phyloP scores from a whole-genome alignment of 2,329 filamentous ascomycete species.

The Hypoxylon sp. region DNA sequence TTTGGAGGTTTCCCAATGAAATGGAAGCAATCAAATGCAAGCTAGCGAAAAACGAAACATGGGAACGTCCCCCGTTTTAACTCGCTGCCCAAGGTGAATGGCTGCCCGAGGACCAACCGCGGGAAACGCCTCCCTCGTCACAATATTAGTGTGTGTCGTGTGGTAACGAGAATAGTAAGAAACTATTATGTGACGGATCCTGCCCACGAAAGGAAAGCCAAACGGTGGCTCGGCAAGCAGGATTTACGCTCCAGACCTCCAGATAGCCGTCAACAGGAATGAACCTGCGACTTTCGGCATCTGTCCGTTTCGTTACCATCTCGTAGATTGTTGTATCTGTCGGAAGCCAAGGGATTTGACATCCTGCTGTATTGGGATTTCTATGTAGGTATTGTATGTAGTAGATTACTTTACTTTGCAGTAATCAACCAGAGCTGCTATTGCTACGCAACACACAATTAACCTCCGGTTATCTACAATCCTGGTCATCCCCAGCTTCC shows the following conservation, averaged over 20 bases:
- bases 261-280: conserved; percentile 31
- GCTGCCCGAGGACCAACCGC: conserved; percentile 37
- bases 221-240: conserved; percentile 36
- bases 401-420: conserved; percentile 42
- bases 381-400: conserved; percentile 30
- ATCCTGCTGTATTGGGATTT: conserved; percentile 34
- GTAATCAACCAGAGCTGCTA: conserved; percentile 36
- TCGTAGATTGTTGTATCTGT: conserved; percentile 24
- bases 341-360: conserved; percentile 34
- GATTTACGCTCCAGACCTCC: conserved; percentile 21
- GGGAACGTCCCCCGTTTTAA: conserved; percentile 38
- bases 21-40: conserved; percentile 45
- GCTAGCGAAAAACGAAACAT: conserved; percentile 38
- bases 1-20: conserved; percentile 35
- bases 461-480: conserved; percentile 33
- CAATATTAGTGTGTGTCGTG: conserved; percentile 30
- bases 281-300: conserved; percentile 41
- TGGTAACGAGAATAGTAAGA: conserved; percentile 36
- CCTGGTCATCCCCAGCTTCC: conserved; percentile 23
- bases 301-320: conserved; percentile 31
- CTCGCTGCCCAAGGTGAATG: conserved; percentile 43
- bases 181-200: conserved; percentile 33
- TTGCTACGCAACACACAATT: conserved; percentile 27
- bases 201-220: conserved; percentile 18
- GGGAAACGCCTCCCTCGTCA: conserved; percentile 39